A percentile compares a stretch with the other conserved stretches of the same genome.
phyloP scores from a whole-genome alignment of 345 rosid genomes.

The Eucalyptus brandiana region DNA sequence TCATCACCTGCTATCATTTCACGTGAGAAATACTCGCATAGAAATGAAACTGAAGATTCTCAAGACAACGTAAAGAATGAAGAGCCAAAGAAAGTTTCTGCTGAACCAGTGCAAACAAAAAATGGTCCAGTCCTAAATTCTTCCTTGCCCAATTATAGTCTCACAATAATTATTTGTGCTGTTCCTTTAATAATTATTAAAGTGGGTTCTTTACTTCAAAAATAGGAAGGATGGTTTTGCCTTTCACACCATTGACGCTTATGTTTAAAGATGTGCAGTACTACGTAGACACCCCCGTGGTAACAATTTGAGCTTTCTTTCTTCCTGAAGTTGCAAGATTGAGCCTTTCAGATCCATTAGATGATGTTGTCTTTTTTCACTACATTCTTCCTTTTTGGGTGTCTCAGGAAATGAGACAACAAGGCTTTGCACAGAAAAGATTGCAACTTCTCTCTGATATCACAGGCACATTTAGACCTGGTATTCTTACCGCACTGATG shows the following conservation, averaged over 20 bases:
- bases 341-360: background rate
- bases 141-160: background rate
- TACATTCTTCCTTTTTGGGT: background rate
- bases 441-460: slow-evolving; percentile 52
- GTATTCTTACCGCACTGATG: slow-evolving; percentile 75
- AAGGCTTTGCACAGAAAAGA: slow-evolving; percentile 29
- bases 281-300: slow-evolving; percentile 53
- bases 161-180: background rate
- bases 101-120: background rate
- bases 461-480: slow-evolving; percentile 65
- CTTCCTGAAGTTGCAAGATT: background rate
- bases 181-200: background rate
- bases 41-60: slow-evolving; percentile 24
- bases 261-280: slow-evolving; percentile 56
- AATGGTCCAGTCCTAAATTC: slow-evolving; percentile 5
- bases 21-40: slow-evolving; percentile 32
- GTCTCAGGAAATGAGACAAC: slow-evolving; percentile 43
- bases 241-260: slow-evolving; percentile 46
- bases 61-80: background rate
- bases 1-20: slow-evolving; percentile 60
- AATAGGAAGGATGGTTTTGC: slow-evolving; percentile 54
- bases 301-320: background rate
- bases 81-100: background rate
- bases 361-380: background rate
- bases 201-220: background rate